Base-by-base conservation (phyloP, 345 rosid species). In the Cardamine chenopodiifolia region DNA sequence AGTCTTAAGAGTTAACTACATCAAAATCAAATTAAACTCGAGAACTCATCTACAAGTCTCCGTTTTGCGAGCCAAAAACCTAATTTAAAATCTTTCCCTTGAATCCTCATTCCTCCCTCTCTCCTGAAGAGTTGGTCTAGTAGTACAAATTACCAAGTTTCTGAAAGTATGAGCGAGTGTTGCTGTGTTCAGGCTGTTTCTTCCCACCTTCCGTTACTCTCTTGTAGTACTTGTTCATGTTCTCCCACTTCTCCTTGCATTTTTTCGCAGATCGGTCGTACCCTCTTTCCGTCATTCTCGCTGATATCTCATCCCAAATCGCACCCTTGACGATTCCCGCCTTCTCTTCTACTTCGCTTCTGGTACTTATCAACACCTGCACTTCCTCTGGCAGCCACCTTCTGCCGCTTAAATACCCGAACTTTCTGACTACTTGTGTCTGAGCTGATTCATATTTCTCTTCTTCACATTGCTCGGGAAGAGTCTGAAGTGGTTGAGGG, bases 211-310 rank as follows among this genome's bases (percentile, higher is more conserved):
- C 92, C 52, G 66, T 62, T 12, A 86, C 73, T 76, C 75, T 86
- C 78, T 65, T 83, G 86, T 77, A 86, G 81, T 86, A 88, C 83
- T 87, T 87, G 78, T 87, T 88, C 72, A 92, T 87, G 79, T 90
- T 92, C 71, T 87, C 94, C 96, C 96, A 92, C 72, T 92, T 92
- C 84, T 86, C 96, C 82, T 81, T 89, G 17, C 97, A 91, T 78
- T 89, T 88, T 72, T 83, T 88, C 5, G 87, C 87, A 47, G 82
- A 85, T 15, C 90, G 76, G 8, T 65, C 61, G 71, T 84, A 92
- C 18, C 93, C 96, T 92, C 76, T 82, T 17, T 50, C 76, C 14
- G 19, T 70, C 96, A 89, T 86, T 57, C 73, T 78, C 5, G 22
- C 77, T 28, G 97, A 90, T 84, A 89, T 75, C 71, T 82, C 88